Evolutionary conservation across 176 grass and related monocot species (phyloP), one percentile per base, ranked within the genome.

Genomic region (Oryza meridionalis): DNA sequence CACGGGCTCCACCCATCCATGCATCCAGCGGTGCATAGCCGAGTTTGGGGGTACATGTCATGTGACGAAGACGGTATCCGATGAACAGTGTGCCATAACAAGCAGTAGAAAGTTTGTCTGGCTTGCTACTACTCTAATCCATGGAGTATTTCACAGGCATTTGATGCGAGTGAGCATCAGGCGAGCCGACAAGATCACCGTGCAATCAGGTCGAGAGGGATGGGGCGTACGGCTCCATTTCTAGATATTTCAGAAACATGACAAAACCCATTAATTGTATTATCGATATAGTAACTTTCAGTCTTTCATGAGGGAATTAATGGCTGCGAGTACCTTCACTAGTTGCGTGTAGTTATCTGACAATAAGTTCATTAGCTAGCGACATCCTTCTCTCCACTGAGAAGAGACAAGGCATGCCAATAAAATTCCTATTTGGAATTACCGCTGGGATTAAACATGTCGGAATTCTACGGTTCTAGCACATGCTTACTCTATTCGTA

Each of bases 1-100:
- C 4, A 25, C 44, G 59, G 67, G 42, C 16, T 72, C 84, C 76
- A 27, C 76, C 33, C 24, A 5, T 76, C 78, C 85, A 5, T 76
- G 72, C 85, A 2, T 76, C 78, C 85, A 82, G 79, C 51, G 25
- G 37, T 69, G 75, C 64, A 69, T 38, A 22, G 13, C 14, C 37
- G 38, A 26, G 70, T 17, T 8, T 58, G 53, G 16, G 10, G 67
- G 49, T 40, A 26, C 11, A 32, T 22, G 65, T 24, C 65, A 37
- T 86, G 55, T 66, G 84, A 70, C 11, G 42, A 15, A 35, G 25
- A 45, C 49, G 43, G 35, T 9, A 40, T 84, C 8, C 58, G n/a
- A 62, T 62, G 58, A 26, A 26, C 40, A 46, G 12, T 46, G 0
- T 15, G 70, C 40, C 38, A 46, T 42, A 45, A 46, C n/a, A 26